phyloP scores from a whole-genome alignment of 768 basidiomycete genomes.

The Mycena epipterygia region DNA sequence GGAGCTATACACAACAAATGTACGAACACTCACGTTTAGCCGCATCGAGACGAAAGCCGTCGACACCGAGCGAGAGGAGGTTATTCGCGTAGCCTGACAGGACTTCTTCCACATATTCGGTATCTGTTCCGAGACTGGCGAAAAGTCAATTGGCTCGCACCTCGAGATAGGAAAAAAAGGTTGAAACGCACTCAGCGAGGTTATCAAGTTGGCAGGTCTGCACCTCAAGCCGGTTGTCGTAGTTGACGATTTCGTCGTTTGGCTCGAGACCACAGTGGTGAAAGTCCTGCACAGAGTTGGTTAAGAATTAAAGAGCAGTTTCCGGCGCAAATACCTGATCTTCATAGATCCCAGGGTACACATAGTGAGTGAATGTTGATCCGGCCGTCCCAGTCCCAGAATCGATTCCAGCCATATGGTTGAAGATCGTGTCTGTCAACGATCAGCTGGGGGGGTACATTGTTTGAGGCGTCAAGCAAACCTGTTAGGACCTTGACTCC shows the following conservation, averaged over 20 bases:
- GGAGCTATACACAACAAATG: neutral
- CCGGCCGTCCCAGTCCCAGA: slow-evolving; percentile 66
- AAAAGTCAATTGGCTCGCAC: no score
- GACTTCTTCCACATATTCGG: slow-evolving; percentile 66
- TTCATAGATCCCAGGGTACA: slow-evolving; percentile 64
- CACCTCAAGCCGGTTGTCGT: slow-evolving; percentile 65
- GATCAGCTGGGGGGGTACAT: neutral
- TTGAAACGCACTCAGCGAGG: slow-evolving; percentile 63
- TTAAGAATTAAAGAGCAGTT: no score
- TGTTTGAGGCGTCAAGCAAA: slow-evolving; percentile 37
- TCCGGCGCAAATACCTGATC: slow-evolving; percentile 54
- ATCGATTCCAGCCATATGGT: slow-evolving; percentile 72
- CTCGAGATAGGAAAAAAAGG: neutral
- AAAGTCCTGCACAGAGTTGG: slow-evolving; percentile 71
- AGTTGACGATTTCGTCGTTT: slow-evolving; percentile 68
- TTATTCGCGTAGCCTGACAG: slow-evolving; percentile 73
- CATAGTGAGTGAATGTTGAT: slow-evolving; percentile 66
- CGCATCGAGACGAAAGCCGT: slow-evolving; percentile 75
- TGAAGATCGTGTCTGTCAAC: slow-evolving; percentile 70
- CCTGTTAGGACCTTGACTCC: slow-evolving; percentile 71
- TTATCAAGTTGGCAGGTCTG: slow-evolving; percentile 67
- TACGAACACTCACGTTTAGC: slow-evolving; percentile 72
- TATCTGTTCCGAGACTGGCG: slow-evolving; percentile 71
- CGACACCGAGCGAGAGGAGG: slow-evolving; percentile 70
- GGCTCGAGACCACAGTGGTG: slow-evolving; percentile 74